Percentiles rank a stretch among this genome's conserved stretches.
These are phyloP conservation scores for Crucihimalaya himalaica DNA, from an alignment of 345 rosid species.

Conservation along the genomic window DNA sequence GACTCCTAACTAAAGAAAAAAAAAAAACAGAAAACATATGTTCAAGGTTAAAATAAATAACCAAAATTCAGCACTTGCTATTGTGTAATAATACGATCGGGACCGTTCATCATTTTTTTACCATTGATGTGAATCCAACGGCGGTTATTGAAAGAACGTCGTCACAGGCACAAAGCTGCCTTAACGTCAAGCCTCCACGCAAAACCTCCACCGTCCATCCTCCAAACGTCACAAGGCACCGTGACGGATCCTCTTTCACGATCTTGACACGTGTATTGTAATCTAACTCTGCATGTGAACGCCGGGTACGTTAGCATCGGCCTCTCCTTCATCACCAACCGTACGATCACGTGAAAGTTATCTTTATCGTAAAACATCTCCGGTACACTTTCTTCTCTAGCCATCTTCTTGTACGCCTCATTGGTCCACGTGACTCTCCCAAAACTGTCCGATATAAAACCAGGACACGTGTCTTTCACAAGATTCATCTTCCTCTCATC, in stretches of 20 bases:
- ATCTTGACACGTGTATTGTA: constrained; percentile 57
- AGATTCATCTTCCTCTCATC: constrained; percentile 56
- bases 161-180: constrained; percentile 66
- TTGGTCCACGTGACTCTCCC: constrained; percentile 81
- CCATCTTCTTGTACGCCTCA: constrained; percentile 66
- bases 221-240: constrained; percentile 87
- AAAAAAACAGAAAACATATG: constrained; percentile 7
- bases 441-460: constrained; percentile 62
- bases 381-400: constrained; percentile 38
- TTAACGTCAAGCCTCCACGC: constrained; percentile 88
- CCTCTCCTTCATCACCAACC: constrained; percentile 63
- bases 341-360: constrained; percentile 46
- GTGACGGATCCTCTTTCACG: constrained; percentile 57
- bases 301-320: constrained; percentile 46
- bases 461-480: constrained; percentile 78
- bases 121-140: background rate
- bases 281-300: constrained; percentile 70
- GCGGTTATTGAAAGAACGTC: background rate
- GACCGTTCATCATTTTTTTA: constrained; percentile 13
- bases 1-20: background rate
- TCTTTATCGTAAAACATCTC: constrained; percentile 26
- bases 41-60: too few relatives aligned
- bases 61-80: too few relatives aligned
- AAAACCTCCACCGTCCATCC: constrained; percentile 72
- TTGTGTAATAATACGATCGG: background rate